Evolutionary conservation across 768 basidiomycete genomes (phyloP).

Genomic region (Boletus vermiculosoides): DNA sequence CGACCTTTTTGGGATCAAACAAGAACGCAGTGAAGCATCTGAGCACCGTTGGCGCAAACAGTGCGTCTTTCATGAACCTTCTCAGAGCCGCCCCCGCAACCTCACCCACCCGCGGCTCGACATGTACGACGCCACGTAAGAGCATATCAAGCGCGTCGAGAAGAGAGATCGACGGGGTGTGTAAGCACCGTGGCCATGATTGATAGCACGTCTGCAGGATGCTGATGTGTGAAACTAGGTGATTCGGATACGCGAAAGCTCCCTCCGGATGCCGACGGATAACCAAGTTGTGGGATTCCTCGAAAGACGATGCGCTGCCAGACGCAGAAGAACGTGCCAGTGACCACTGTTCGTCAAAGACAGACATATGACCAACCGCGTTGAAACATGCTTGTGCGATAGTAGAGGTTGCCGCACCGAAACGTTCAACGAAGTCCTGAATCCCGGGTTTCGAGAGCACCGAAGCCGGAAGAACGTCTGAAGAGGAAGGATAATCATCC

Average conservation of each 20-base stretch:
- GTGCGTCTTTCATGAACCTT: constrained; percentile 65
- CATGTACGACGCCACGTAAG: constrained; percentile 77
- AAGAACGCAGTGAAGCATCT: constrained; percentile 67
- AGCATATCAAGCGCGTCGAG: constrained; percentile 74
- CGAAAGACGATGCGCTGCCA: constrained; percentile 47
- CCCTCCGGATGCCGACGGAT: constrained; percentile 68
- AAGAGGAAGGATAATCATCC: constrained; percentile 70
- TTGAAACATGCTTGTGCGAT: constrained; percentile 62
- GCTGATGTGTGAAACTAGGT: constrained; percentile 59
- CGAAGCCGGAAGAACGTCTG: constrained; percentile 56
- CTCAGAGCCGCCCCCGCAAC: constrained; percentile 66
- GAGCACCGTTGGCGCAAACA: constrained; percentile 56
- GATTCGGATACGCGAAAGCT: constrained; percentile 63
- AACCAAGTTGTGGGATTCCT: constrained; percentile 67
- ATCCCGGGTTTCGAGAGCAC: constrained; percentile 63
- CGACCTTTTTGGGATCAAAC: constrained; percentile 64
- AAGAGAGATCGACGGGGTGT: constrained; percentile 49
- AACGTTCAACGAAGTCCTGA: constrained; percentile 69
- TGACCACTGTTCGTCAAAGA: constrained; percentile 85
- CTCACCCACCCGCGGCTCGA: constrained; percentile 74
- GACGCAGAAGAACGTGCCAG: constrained; percentile 45
- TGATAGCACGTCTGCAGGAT: constrained; percentile 77
- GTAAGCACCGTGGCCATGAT: constrained; percentile 80
- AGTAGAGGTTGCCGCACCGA: constrained; percentile 51
- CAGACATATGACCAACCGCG: constrained; percentile 68